A percentile compares a stretch with the other conserved stretches of the same genome.
Conservation (phyloP, 2,329 filamentous ascomycete species). For the Talaromyces sp. region DNA sequence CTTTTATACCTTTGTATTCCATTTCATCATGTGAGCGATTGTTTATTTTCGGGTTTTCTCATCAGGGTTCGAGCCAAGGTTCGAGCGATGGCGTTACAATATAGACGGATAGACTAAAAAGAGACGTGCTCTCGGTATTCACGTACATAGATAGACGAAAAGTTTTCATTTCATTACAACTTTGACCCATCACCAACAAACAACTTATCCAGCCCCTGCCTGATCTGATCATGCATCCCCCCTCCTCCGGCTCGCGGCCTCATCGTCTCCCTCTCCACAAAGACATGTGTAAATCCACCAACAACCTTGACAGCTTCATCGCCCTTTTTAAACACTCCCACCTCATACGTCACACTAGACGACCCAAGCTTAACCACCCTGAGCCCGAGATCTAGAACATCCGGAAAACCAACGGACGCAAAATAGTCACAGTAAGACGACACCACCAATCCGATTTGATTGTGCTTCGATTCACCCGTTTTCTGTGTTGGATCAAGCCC, state of each 20-base stretch:
- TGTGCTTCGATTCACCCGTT: constrained; percentile 23
- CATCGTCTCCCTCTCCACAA: constrained; percentile 68
- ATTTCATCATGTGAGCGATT: constrained; percentile 3
- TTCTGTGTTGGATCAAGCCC: constrained; percentile 54
- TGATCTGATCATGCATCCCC: constrained; percentile 34
- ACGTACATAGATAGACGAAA: neutral
- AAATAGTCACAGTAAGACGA: constrained; percentile 84
- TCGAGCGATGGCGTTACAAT: constrained; percentile 9
- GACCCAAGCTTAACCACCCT: constrained; percentile 78
- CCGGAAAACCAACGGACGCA: constrained; percentile 72
- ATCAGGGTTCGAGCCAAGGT: neutral
- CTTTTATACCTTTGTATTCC: neutral
- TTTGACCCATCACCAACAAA: constrained; percentile 28
- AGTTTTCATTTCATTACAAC: constrained; percentile 23
- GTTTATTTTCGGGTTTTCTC: constrained; percentile 1
- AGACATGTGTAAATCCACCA: constrained; percentile 81
- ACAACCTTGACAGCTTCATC: constrained; percentile 72
- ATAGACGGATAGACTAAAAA: neutral
- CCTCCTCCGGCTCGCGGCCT: constrained; percentile 57
- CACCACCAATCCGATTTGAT: constrained; percentile 76
- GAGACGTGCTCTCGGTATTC: neutral
- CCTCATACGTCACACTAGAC: constrained; percentile 84
- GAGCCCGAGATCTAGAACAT: constrained; percentile 72
- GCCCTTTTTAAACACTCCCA: constrained; percentile 75
- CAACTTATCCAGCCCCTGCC: constrained; percentile 54